Conservation (phyloP, 352 stramenopile genomes). For the Globisporangium okanoganense region DNA sequence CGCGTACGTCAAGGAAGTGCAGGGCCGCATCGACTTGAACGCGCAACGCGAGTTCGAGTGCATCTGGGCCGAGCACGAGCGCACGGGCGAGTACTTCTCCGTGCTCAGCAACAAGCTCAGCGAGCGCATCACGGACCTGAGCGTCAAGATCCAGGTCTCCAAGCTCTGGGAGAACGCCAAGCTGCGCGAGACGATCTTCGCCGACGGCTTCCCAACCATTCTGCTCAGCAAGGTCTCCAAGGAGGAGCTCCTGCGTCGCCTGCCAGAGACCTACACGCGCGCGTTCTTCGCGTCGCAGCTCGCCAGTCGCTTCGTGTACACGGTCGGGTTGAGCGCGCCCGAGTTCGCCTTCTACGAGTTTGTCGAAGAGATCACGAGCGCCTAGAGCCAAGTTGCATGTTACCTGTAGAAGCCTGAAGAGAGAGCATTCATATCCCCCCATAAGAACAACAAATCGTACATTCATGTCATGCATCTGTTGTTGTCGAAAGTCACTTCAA, state of each 20-base stretch:
- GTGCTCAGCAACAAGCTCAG: conserved; percentile 74
- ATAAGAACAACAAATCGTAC: too few relatives aligned
- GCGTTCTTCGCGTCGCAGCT: conserved; percentile 82
- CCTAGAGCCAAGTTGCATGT: not conserved
- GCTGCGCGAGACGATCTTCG: conserved; percentile 70
- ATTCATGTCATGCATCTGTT: too few relatives aligned
- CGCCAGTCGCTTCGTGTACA: conserved; percentile 80
- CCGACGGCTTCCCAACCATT: conserved; percentile 71
- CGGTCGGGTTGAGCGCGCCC: conserved; percentile 54
- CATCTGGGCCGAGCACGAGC: conserved; percentile 78
- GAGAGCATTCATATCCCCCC: not conserved
- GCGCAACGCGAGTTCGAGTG: conserved; percentile 80
- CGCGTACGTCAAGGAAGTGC: conserved; percentile 76
- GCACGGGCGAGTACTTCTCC: conserved; percentile 62
- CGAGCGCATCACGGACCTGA: conserved; percentile 79
- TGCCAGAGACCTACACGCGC: conserved; percentile 77
- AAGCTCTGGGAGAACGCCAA: conserved; percentile 63
- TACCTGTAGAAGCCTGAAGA: not conserved
- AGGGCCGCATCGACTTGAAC: conserved; percentile 77
- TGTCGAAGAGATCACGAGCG: conserved; percentile 48
- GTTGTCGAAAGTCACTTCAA: too few relatives aligned
- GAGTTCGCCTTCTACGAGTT: conserved; percentile 89
- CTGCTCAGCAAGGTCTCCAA: conserved; percentile 49
- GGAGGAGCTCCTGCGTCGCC: conserved; percentile 61
- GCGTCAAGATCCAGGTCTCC: conserved; percentile 77